phyloP scores from a whole-genome alignment of 2,329 filamentous ascomycete species.

The Fusarium dlaminii region DNA sequence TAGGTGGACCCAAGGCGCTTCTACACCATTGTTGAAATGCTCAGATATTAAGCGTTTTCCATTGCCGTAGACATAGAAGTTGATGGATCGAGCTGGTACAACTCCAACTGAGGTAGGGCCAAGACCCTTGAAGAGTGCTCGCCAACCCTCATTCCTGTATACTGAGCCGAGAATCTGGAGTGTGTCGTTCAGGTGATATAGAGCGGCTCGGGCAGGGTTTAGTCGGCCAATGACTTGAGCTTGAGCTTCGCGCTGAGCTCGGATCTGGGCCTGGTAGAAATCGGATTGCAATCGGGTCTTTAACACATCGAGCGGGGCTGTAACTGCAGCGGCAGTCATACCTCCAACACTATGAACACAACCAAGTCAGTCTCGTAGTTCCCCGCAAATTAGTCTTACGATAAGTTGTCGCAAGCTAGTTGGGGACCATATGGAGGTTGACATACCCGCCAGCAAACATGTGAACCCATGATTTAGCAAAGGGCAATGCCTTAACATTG shows the following conservation, averaged over 20 bases:
- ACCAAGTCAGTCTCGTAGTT: constrained; percentile 23
- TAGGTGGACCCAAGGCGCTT: constrained; percentile 81
- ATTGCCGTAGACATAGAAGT: constrained; percentile 94
- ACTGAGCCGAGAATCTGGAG: constrained; percentile 86
- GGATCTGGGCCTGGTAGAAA: constrained; percentile 88
- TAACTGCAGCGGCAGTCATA: constrained; percentile 92
- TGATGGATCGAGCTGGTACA: constrained; percentile 88
- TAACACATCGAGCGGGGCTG: constrained; percentile 90
- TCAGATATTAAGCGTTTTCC: constrained; percentile 84
- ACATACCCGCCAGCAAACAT: constrained; percentile 89
- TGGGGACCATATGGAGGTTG: background rate
- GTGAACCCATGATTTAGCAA: constrained; percentile 88
- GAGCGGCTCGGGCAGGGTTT: constrained; percentile 70
- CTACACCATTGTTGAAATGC: constrained; percentile 74
- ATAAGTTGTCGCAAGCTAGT: background rate
- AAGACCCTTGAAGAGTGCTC: constrained; percentile 91
- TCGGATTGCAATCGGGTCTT: constrained; percentile 94
- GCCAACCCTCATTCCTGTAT: constrained; percentile 81
- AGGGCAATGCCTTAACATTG: constrained; percentile 56
- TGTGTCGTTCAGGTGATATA: constrained; percentile 84
- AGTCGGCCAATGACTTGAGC: constrained; percentile 59
- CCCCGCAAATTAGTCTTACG: background rate
- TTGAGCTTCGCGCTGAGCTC: constrained; percentile 70
- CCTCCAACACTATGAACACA: constrained; percentile 73
- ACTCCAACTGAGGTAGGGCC: constrained; percentile 91